A percentile compares a stretch with the other conserved stretches of the same genome.
These are phyloP conservation scores for Aurantiochytrium sp. DNA, from an alignment of 108 stramenopile species.

Conservation along the genomic window DNA sequence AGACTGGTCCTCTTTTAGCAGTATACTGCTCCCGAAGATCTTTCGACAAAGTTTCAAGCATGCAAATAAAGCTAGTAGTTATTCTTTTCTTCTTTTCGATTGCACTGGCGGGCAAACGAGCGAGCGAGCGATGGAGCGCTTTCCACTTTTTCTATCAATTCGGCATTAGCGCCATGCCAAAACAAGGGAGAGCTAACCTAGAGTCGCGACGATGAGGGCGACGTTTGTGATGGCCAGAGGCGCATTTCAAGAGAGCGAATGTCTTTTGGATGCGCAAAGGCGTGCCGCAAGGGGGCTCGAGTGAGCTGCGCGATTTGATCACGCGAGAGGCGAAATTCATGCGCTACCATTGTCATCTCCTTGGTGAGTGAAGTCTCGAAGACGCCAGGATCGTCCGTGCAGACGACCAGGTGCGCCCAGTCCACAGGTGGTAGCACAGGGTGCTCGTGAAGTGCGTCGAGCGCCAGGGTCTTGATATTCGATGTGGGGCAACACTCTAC, in stretches of 20 bases:
- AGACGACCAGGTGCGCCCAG: constrained; percentile 25
- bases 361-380: constrained; percentile 30
- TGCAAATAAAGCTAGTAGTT: no score
- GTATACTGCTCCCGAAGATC: no score
- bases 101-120: no score
- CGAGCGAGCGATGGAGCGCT: no score
- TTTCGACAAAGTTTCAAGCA: no score
- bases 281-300: background rate
- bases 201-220: no score
- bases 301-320: background rate
- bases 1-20: no score
- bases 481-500: constrained; percentile 38
- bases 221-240: background rate
- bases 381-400: constrained; percentile 38
- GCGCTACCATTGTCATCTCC: constrained; percentile 26
- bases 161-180: no score
- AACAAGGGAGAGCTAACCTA: no score
- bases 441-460: background rate
- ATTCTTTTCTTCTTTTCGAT: no score
- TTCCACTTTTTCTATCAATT: no score
- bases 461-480: constrained; percentile 28
- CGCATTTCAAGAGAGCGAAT: background rate
- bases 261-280: background rate
- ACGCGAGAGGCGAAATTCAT: background rate
- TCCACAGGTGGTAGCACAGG: background rate